Evolutionary conservation across 1,284 basidiomycete species (phyloP), one percentile per base, ranked within the genome.

Genomic region (Moesziomyces aphidis): DNA sequence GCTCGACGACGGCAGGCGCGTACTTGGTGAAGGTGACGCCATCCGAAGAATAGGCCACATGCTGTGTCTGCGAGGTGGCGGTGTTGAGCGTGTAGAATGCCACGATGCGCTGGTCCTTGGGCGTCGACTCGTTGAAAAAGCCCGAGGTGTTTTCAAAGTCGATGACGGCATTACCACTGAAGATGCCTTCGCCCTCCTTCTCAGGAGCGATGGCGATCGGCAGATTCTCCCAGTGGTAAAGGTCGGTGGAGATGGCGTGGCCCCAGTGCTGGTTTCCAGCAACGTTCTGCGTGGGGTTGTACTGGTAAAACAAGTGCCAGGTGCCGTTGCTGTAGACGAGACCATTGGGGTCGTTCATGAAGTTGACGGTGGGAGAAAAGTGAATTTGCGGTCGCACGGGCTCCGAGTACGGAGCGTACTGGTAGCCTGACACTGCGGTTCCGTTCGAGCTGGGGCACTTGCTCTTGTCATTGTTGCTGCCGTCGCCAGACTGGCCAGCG

Each of bases 271-370:
- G 85, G 66, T 86, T 86, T 6, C 86, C 86, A 1, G 86, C 85
- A 13, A 85, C 79, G 15, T 84, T 57, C 43, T 76, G 77, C 13
- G 82, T 82, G 9, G 86, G 86, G 71, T 87, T 78, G 78, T 76
- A 87, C 73, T 87, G 86, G 77, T 86, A 86, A 73, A 86, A 87
- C 53, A 87, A 55, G 64, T 87, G 86, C 82, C 84, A 86, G 6
- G 82, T 83, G n/a, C 85, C 86, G 47, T 85, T 83, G 28, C 61
- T 67, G 68, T 74, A 69, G 65, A 86, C 85, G 39, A 85, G 63
- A 31, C 86, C 86, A 63, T 87, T 87, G 4, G 86, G 86, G 59
- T 87, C 86, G 68, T 86, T 86, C 85, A 86, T 86, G 61, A 86
- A 87, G 31, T 77, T 79, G 53, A 67, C 63, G 3, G 64, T 68